Percentiles rank a stretch among this genome's conserved stretches.
Evolutionary conservation across 2,329 filamentous ascomycete species (phyloP).

Genomic region (Cercospora janseana): DNA sequence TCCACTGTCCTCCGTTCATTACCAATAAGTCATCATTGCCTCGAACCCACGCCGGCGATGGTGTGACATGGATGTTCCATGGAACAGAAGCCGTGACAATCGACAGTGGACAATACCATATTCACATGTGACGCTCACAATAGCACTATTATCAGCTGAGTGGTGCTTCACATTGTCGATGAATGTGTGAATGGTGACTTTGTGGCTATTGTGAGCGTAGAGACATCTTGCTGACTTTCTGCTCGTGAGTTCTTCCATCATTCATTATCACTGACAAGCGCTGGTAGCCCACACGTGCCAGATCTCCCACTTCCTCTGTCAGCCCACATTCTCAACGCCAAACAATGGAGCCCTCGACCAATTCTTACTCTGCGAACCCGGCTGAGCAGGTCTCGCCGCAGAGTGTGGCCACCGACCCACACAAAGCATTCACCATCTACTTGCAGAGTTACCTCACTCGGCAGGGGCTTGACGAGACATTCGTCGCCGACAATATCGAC

Average conservation of each 20-base stretch:
- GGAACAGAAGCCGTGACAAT: not conserved
- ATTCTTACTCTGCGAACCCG: not conserved
- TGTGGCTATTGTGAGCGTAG: not conserved
- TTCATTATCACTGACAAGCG: not conserved
- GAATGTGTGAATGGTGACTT: not conserved
- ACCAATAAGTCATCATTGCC: not conserved
- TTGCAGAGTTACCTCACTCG: not conserved
- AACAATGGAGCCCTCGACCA: not conserved
- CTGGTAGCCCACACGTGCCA: not conserved
- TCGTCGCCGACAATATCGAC: constrained; percentile 4
- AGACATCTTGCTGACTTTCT: not conserved
- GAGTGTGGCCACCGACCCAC: not conserved
- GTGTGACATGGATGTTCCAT: not conserved
- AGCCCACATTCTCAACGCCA: not conserved
- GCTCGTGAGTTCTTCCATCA: not conserved
- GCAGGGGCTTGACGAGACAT: constrained; percentile 3
- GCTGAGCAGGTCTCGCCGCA: constrained; percentile 9
- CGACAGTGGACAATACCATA: not conserved
- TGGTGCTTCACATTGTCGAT: constrained; percentile 2
- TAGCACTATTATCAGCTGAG: not conserved
- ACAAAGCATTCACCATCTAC: constrained; percentile 7
- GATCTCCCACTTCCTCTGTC: not conserved
- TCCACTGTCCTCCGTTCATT: not conserved
- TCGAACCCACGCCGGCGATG: not conserved
- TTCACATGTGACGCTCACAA: constrained; percentile 2